A percentile compares a stretch with the other conserved stretches of the same genome.
Evolutionary conservation across 2,329 filamentous ascomycete genomes (phyloP).

Genomic region (Alternaria alternata): DNA sequence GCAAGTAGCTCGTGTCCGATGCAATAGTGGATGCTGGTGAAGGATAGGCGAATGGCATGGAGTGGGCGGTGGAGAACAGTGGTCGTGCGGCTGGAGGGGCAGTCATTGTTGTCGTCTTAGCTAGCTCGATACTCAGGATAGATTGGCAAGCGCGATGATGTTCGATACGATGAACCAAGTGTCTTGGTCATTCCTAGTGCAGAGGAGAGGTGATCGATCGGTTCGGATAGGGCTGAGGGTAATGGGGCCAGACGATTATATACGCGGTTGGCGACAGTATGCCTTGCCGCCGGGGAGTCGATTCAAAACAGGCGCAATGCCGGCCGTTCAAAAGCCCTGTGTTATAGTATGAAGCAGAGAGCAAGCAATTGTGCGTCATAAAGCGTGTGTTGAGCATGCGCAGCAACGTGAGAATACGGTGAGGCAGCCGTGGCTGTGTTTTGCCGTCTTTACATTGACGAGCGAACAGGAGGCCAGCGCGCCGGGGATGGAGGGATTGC

Average conservation of each 20-base stretch:
- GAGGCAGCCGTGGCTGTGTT: constrained; percentile 30
- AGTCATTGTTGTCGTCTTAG: constrained; percentile 30
- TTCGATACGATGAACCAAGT: constrained; percentile 4
- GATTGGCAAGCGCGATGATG: constrained; percentile 6
- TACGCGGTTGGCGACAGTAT: constrained; percentile 7
- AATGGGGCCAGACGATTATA: constrained; percentile 27
- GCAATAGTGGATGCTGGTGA: constrained; percentile 33
- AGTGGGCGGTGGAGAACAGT: constrained; percentile 32
- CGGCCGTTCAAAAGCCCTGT: constrained; percentile 9
- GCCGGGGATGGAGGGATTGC: not conserved
- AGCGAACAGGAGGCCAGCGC: constrained; percentile 13
- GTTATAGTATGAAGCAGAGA: constrained; percentile 11
- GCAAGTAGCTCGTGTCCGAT: constrained; percentile 29
- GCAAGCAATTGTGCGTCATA: constrained; percentile 26
- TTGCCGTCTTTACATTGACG: constrained; percentile 2
- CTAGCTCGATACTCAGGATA: constrained; percentile 15
- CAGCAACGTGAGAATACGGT: constrained; percentile 22
- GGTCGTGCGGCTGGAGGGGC: constrained; percentile 33
- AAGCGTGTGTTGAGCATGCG: constrained; percentile 26
- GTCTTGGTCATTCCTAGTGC: constrained; percentile 18
- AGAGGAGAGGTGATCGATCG: constrained; percentile 21
- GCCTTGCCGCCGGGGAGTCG: constrained; percentile 11
- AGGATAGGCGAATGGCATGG: constrained; percentile 27
- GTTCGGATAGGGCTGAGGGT: constrained; percentile 32
- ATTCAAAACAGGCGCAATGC: constrained; percentile 19